Conservation (phyloP, 495 filamentous ascomycete species). For the Neurospora sp. region DNA sequence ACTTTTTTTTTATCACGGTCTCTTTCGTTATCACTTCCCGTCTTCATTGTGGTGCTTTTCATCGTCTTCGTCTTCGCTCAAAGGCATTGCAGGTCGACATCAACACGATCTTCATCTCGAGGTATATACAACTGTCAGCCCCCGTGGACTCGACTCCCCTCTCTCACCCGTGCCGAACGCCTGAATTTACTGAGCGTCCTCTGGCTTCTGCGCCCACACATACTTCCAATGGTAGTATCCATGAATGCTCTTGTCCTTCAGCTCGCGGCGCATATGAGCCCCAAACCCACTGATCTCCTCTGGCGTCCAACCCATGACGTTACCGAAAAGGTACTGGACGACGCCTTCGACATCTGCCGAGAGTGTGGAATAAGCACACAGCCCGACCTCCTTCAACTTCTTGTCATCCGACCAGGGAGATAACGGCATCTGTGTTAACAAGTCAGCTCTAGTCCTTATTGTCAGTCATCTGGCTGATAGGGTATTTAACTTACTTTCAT, state of each 20-base stretch:
- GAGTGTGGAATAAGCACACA: background rate
- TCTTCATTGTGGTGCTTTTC: background rate
- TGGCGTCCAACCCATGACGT: slow-evolving; percentile 19
- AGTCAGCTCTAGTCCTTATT: background rate
- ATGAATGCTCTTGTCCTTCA: slow-evolving; percentile 12
- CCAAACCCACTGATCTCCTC: slow-evolving; percentile 9
- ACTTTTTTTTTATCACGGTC: background rate
- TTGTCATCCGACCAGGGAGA: background rate
- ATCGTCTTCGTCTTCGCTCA: background rate
- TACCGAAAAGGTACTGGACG: slow-evolving; percentile 20
- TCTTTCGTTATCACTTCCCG: background rate
- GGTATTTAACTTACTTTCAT: background rate
- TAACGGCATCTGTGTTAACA: background rate
- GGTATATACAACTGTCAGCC: background rate
- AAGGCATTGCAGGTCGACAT: background rate
- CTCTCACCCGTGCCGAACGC: background rate
- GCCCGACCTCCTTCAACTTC: background rate
- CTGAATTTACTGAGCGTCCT: background rate
- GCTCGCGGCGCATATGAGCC: slow-evolving; percentile 10
- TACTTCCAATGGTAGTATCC: slow-evolving; percentile 11
- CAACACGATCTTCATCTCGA: background rate
- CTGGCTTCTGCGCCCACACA: slow-evolving; percentile 25
- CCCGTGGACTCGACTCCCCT: background rate
- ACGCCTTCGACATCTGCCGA: slow-evolving; percentile 1
- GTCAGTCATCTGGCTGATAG: background rate